Base-by-base conservation (phyloP, 2,329 filamentous ascomycete species). In the Blumeria hordei region DNA sequence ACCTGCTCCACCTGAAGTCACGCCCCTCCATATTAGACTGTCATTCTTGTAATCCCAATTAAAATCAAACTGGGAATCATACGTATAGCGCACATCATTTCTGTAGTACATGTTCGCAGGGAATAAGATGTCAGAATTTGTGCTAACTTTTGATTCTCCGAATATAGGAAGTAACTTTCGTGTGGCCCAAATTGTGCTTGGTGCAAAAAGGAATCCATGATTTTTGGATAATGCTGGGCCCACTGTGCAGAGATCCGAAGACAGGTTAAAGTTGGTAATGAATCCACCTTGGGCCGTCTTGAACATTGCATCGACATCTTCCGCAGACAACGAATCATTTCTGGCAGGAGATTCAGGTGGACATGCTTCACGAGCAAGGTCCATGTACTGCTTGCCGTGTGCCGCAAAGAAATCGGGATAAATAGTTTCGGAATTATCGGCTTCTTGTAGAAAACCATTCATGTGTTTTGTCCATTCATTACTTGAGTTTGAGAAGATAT, bases 61-160 rank as follows among this genome's bases (percentile, higher is more conserved):
- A 11, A 74, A 69, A 47, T 81, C 79, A 56, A 74, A 74, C 8
- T 67, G 67, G 7, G 69, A 64, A 54, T 76, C 73, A 54, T 79
- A 80, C 1, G 71, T 73, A 64, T 82, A 82, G 49, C 74, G 72
- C 6, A 70, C 68, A 61, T 81, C 75, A 8, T 73, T 66, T 16
- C 71, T 71, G 58, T 79, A 74, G 62, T 83, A 83, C 74, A 78
- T 79, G 62, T 75, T 77, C 5, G 76, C 76, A 1, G 78, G 78
- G 58, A 81, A 78, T 34, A 81, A 67, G 55, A 81, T 78, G 61
- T 81, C 78, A 59, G 76, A 80, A 62, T 81, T 81, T 59, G 76
- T 70, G 36, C 72, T 74, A 45, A 78, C 70, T 63, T 81, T 81
- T 61, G 74, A 80, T 58, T 78, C 77, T 53, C 76, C 71, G 60